Evolutionary conservation across 129 eudicot species (phyloP), one percentile per base, ranked within the genome.

Genomic region (Daucus carota): DNA sequence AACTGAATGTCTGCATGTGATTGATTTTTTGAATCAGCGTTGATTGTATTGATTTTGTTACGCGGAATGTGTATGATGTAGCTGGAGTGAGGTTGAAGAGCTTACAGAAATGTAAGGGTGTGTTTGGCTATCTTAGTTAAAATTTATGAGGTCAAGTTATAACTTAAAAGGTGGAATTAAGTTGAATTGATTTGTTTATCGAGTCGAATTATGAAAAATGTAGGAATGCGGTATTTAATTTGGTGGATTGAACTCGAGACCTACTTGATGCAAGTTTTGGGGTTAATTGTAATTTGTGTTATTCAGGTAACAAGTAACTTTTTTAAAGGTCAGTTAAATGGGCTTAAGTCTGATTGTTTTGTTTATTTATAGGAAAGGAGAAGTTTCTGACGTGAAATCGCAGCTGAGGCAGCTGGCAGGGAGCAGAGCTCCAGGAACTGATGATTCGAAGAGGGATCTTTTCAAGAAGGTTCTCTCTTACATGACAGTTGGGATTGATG

Each of bases 401-500:
- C 96, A 94, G 89, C 96, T 94, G 16, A 86, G 99, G 43, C 96
- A 91, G 83, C 79, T 94, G 41, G 99, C 99, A 0, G 99, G 97
- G 20, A 91, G 97, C 77, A 87, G 96, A 57, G 96, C 96, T 1
- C 99, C 94, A 0, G 97, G 99, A 52, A 86, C 87, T 6, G 97
- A 94, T 75, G 97, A 94, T 80, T 83, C 97, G 0, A 94, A 94
- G 79, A 82, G 99, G 22, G 97, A 94, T 72, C 90, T 94, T 17
- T 94, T 84, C 80, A 94, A 94, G 86, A 94, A 94, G 85, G 99
- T 94, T 59, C 87, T 94, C 73, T 94, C 99, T 0, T 94, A 88
- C 81, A 94, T 94, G 99, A 94, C 99, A 1, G 80, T 94, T 29
- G 99, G 99, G 52, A 89, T 94, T 5, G 99, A 94, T 67, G 99